These are phyloP conservation scores for Gyromitra esculenta DNA, from an alignment of 2,329 filamentous ascomycete species.

Conservation along the genomic window DNA sequence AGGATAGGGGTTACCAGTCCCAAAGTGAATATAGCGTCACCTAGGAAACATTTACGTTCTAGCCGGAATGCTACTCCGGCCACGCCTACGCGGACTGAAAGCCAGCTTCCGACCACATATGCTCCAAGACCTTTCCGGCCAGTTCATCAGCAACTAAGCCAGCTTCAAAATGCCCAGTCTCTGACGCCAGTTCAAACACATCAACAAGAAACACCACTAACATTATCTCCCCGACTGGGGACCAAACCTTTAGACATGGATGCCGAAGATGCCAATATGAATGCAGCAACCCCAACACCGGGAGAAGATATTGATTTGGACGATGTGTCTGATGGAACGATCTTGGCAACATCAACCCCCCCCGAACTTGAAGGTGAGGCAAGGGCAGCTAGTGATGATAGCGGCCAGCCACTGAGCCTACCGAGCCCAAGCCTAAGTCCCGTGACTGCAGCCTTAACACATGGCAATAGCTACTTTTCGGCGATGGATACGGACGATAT, in stretches of 20 bases:
- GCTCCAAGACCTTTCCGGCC: constrained; percentile 54
- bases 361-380: constrained; percentile 73
- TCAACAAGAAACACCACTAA: constrained; percentile 57
- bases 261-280: constrained; percentile 51
- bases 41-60: constrained; percentile 54
- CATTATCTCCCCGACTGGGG: constrained; percentile 55
- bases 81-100: constrained; percentile 48
- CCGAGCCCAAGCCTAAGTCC: constrained; percentile 95
- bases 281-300: constrained; percentile 51
- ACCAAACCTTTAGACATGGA: constrained; percentile 48
- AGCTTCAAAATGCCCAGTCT: constrained; percentile 54
- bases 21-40: constrained; percentile 55
- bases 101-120: constrained; percentile 50
- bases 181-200: constrained; percentile 53
- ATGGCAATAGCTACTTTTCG: constrained; percentile 62
- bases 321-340: constrained; percentile 61
- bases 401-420: constrained; percentile 85
- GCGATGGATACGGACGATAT: constrained; percentile 62
- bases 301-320: constrained; percentile 55
- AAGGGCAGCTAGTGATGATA: constrained; percentile 65
- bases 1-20: constrained; percentile 55
- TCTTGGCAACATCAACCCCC: constrained; percentile 77
- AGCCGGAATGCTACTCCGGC: constrained; percentile 52
- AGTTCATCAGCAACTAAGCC: constrained; percentile 56
- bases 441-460: constrained; percentile 78